These are phyloP conservation scores for Rhizoclosmatium sp. DNA, from an alignment of 192 early-diverging fungal genomes.

Conservation along the genomic window DNA sequence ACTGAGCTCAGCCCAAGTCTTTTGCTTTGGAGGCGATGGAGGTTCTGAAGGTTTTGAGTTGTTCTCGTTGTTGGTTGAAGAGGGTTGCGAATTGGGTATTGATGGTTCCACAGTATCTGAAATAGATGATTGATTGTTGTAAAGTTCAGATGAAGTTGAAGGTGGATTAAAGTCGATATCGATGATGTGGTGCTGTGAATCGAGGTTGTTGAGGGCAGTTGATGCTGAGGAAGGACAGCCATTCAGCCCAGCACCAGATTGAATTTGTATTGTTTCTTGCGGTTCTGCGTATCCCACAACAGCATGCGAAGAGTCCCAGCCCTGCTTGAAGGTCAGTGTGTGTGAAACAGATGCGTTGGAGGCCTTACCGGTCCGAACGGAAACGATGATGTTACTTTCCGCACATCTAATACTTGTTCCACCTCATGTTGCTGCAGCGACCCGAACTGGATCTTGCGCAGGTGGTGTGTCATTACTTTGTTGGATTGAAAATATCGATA, in stretches of 20 bases:
- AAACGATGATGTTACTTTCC: neutral
- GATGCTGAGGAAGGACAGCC: neutral
- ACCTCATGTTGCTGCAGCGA: neutral
- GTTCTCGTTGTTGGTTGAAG: neutral
- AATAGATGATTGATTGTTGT: neutral
- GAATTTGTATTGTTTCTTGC: neutral
- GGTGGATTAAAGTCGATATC: neutral
- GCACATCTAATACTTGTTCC: slow-evolving; percentile 1
- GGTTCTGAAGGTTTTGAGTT: neutral
- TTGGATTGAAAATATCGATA: no score
- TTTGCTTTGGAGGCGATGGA: neutral
- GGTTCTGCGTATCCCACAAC: neutral
- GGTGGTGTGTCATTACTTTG: no score
- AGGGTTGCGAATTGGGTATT: no score
- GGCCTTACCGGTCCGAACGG: neutral
- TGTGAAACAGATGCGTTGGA: neutral
- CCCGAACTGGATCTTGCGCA: neutral
- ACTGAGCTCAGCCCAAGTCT: neutral
- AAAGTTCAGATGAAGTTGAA: neutral
- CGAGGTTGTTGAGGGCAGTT: neutral
- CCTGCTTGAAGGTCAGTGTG: neutral
- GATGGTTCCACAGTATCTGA: neutral
- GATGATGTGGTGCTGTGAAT: neutral
- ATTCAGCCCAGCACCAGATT: neutral
- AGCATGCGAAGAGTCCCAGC: neutral